A percentile compares a stretch with the other conserved stretches of the same genome.
Evolutionary conservation across 352 stramenopile species (phyloP).

Genomic region (Salisapilia sapeloensis): DNA sequence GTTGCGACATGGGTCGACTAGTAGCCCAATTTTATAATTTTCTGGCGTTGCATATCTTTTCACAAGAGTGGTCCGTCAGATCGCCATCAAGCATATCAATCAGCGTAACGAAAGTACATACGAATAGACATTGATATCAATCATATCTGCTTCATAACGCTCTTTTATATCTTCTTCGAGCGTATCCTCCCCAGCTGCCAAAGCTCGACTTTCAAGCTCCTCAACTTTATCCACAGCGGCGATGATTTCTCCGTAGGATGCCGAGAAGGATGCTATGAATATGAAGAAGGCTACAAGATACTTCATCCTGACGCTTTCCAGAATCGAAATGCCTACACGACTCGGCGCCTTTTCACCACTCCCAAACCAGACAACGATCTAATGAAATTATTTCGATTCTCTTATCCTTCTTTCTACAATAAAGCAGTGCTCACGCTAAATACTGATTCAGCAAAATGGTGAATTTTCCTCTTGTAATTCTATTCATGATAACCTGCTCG

Average conservation of each 20-base stretch:
- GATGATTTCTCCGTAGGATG: slow-evolving; percentile 28
- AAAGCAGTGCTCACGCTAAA: too few relatives aligned
- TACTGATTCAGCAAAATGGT: too few relatives aligned
- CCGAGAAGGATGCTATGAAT: too few relatives aligned
- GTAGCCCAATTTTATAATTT: slow-evolving; percentile 60
- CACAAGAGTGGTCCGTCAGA: background rate
- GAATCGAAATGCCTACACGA: too few relatives aligned
- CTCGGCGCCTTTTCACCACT: too few relatives aligned
- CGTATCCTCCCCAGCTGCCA: slow-evolving; percentile 16
- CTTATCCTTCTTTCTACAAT: too few relatives aligned
- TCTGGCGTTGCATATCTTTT: slow-evolving; percentile 13
- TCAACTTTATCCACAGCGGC: slow-evolving; percentile 47
- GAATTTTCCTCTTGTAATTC: too few relatives aligned
- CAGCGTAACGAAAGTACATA: slow-evolving; percentile 6
- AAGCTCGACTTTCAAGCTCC: slow-evolving; percentile 40
- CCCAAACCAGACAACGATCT: too few relatives aligned
- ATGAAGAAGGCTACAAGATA: too few relatives aligned
- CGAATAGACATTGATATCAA: slow-evolving; percentile 58
- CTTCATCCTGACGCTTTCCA: too few relatives aligned
- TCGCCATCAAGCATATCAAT: background rate
- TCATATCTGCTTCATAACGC: slow-evolving; percentile 17
- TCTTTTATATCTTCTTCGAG: slow-evolving; percentile 19
- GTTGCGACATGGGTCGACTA: slow-evolving; percentile 62
- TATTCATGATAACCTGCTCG: too few relatives aligned
- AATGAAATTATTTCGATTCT: too few relatives aligned